phyloP scores from a whole-genome alignment of 2,329 filamentous ascomycete species.

The Monosporascus cannonballus region DNA sequence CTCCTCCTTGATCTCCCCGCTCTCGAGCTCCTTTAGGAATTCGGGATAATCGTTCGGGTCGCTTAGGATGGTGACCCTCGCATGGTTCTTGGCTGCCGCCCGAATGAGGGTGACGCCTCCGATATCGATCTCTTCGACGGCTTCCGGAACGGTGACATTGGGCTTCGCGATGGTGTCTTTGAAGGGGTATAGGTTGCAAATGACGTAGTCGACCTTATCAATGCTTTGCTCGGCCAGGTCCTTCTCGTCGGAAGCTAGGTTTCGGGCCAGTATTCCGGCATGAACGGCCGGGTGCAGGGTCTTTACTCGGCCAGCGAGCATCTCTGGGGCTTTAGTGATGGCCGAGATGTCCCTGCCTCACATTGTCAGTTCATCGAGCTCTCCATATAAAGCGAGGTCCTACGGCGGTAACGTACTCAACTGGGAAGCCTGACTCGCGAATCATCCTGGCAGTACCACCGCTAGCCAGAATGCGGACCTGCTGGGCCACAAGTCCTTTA shows the following conservation, averaged over 20 bases:
- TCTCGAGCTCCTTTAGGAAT: slow-evolving; percentile 85
- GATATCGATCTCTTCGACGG: slow-evolving; percentile 98
- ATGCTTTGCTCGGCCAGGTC: slow-evolving; percentile 94
- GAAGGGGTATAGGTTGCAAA: slow-evolving; percentile 99
- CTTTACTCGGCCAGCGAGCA: slow-evolving; percentile 76
- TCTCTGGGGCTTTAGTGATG: slow-evolving; percentile 95
- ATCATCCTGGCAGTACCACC: slow-evolving; percentile 96
- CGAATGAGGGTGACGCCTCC: slow-evolving; percentile 94
- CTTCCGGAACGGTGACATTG: slow-evolving; percentile 93
- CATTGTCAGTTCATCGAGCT: slow-evolving; percentile 11
- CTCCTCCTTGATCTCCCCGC: slow-evolving; percentile 77
- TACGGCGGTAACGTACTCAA: slow-evolving; percentile 61
- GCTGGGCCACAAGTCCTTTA: slow-evolving; percentile 81
- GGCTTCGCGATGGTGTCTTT: slow-evolving; percentile 96
- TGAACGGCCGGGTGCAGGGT: slow-evolving; percentile 93
- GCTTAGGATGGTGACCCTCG: slow-evolving; percentile 89
- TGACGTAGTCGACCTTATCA: slow-evolving; percentile 88
- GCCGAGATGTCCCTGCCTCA: slow-evolving; percentile 78
- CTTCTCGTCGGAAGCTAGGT: slow-evolving; percentile 93
- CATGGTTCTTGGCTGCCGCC: slow-evolving; percentile 96
- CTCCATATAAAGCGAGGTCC: neutral
- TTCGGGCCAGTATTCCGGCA: slow-evolving; percentile 84
- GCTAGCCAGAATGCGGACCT: slow-evolving; percentile 89
- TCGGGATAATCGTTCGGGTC: slow-evolving; percentile 90
- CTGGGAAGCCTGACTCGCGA: slow-evolving; percentile 88